Conservation (phyloP, 257 asterid genomes). For the Penstemon newberryi region DNA sequence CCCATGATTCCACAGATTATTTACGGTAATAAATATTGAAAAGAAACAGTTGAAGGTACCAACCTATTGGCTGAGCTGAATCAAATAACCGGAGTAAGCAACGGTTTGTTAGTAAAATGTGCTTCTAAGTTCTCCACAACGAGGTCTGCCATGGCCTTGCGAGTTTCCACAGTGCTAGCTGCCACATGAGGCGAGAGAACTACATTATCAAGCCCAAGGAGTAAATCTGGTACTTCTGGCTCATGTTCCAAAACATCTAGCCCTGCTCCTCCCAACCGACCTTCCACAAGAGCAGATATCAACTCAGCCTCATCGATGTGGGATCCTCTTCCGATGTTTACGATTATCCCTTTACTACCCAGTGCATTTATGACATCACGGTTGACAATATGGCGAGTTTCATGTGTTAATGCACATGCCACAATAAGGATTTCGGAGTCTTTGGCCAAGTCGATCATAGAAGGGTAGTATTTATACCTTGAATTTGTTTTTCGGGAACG, state of each 20-base stretch:
- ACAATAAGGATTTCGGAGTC: conserved; percentile 60
- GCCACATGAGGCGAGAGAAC: conserved; percentile 65
- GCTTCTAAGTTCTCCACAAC: conserved; percentile 62
- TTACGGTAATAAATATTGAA: too few relatives aligned
- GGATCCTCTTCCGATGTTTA: conserved; percentile 68
- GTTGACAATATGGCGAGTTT: conserved; percentile 59
- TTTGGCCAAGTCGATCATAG: conserved; percentile 47
- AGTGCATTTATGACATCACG: conserved; percentile 55
- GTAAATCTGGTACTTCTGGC: conserved; percentile 51
- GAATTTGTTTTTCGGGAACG: conserved; percentile 47
- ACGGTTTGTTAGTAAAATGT: conserved; percentile 50
- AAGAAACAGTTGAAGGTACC: too few relatives aligned
- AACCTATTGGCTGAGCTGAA: neutral
- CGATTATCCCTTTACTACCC: conserved; percentile 54
- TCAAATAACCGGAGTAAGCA: conserved; percentile 51
- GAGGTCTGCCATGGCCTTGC: conserved; percentile 67
- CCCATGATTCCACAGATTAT: neutral
- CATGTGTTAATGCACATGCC: conserved; percentile 56
- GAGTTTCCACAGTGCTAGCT: conserved; percentile 57
- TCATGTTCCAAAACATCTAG: conserved; percentile 65
- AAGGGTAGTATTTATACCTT: conserved; percentile 46
- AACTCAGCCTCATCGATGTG: conserved; percentile 62
- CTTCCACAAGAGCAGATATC: conserved; percentile 59
- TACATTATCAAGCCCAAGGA: conserved; percentile 55
- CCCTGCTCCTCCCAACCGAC: conserved; percentile 71